Conservation (phyloP, 768 basidiomycete genomes). For the Chalciporus chontae region DNA sequence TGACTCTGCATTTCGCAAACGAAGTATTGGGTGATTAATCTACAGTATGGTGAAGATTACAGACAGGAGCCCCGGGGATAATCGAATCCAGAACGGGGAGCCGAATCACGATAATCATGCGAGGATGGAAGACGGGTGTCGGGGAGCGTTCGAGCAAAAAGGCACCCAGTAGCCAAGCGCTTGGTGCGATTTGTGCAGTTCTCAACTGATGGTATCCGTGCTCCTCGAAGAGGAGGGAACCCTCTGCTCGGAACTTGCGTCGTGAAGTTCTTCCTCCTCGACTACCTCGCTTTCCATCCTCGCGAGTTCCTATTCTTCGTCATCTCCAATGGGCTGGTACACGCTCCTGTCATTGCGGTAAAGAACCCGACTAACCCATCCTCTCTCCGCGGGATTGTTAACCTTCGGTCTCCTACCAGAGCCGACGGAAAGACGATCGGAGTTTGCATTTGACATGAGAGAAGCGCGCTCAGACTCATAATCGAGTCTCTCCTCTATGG, state of each 20-base stretch:
- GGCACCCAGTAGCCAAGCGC: not conserved
- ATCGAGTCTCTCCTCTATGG: slow-evolving; percentile 56
- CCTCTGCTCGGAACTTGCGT: slow-evolving; percentile 10
- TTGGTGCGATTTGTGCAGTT: slow-evolving; percentile 3
- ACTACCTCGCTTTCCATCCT: slow-evolving; percentile 42
- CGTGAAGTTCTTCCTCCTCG: slow-evolving; percentile 21
- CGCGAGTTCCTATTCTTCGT: slow-evolving; percentile 56
- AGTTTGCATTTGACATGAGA: slow-evolving; percentile 40
- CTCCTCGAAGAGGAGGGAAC: slow-evolving; percentile 11
- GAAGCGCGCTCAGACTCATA: slow-evolving; percentile 64
- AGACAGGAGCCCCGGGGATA: slow-evolving; percentile 1
- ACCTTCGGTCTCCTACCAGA: slow-evolving; percentile 23
- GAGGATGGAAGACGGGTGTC: slow-evolving; percentile 29
- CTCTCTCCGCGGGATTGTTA: slow-evolving; percentile 24
- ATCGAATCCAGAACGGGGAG: slow-evolving; percentile 6
- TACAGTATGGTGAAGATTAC: slow-evolving; percentile 16
- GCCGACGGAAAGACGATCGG: slow-evolving; percentile 36
- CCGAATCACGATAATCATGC: slow-evolving; percentile 1
- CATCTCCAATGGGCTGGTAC: slow-evolving; percentile 47
- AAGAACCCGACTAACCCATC: slow-evolving; percentile 53
- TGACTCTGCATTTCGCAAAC: not conserved
- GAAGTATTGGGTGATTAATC: not conserved
- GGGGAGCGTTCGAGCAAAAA: not conserved
- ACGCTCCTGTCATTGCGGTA: slow-evolving; percentile 38
- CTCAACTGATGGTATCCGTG: slow-evolving; percentile 6